A percentile compares a stretch with the other conserved stretches of the same genome.
Conservation (phyloP, 1,284 basidiomycete species). For the Trichosporon ovoides region DNA sequence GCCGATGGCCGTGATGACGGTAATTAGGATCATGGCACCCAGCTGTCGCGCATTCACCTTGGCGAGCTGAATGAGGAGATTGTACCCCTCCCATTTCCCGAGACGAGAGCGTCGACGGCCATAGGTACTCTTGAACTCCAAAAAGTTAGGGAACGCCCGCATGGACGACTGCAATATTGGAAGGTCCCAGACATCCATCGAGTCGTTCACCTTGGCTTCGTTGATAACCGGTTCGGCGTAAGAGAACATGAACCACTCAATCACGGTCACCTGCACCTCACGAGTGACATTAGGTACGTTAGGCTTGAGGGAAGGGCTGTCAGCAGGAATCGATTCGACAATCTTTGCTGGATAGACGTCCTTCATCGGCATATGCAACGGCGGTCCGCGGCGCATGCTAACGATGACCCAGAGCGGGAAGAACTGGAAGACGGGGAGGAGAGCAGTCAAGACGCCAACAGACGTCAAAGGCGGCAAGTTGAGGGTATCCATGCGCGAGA, state of each 20-base stretch:
- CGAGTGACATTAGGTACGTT: constrained; percentile 38
- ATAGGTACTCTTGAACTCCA: constrained; percentile 35
- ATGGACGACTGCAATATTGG: constrained; percentile 69
- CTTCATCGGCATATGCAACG: constrained; percentile 63
- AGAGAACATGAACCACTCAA: constrained; percentile 64
- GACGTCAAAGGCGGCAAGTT: constrained; percentile 7
- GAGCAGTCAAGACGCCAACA: constrained; percentile 15
- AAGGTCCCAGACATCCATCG: constrained; percentile 75
- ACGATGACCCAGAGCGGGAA: constrained; percentile 54
- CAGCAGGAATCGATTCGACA: constrained; percentile 30
- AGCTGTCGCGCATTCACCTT: constrained; percentile 44
- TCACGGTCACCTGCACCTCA: constrained; percentile 54
- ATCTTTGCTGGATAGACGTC: constrained; percentile 69
- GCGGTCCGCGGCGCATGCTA: constrained; percentile 65
- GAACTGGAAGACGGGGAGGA: constrained; percentile 53
- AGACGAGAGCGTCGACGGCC: constrained; percentile 32
- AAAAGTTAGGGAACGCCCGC: constrained; percentile 52
- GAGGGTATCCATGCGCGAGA: constrained; percentile 17
- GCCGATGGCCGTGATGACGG: constrained; percentile 59
- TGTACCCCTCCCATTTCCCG: constrained; percentile 38
- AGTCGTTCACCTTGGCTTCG: constrained; percentile 66
- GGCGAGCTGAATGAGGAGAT: constrained; percentile 43
- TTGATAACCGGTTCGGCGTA: constrained; percentile 78
- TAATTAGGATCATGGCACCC: constrained; percentile 54
- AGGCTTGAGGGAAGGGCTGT: constrained; percentile 29